Base-by-base conservation (phyloP, 768 basidiomycete genomes). In the Nevesoporus exiguus region DNA sequence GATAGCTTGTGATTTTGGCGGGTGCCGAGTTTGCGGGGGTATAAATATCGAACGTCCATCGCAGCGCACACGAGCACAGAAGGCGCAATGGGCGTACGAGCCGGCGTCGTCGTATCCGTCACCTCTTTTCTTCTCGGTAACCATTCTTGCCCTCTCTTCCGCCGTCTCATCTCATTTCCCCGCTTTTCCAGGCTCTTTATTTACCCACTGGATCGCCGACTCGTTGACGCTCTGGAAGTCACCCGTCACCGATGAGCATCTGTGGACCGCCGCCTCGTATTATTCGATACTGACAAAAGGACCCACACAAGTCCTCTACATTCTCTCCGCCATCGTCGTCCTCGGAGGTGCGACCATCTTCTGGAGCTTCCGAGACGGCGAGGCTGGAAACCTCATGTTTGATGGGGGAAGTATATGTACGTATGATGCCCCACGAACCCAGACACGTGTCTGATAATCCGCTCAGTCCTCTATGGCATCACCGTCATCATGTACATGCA, bases 121-220 rank as follows among this genome's bases (percentile, higher is more conserved):
- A 91, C 89, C 1, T 88, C 88, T 48, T 91, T 92, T 62, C 76
- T 93, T 21, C 80, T 93, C 22, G 90, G 90, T 88, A 52, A 39
- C 76, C 44, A 19, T 57, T 24, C 17, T 37, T 5, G 22, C 24
- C 22, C 34, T 31, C 1, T 43, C 15, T 13, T 37, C 24, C 7
- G 34, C n/a, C 8, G 3, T 10, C 31, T 24, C 11, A 0, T 29
- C 44, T 54, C 24, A 46, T 25, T 13, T 21, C 6, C 10, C 34
- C 15, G 15, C 17, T 7, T 10, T 46, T 46, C 13, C 68, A 92
- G 90, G 91, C 47, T 75, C 86, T 43, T 77, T 93, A 5, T 91
- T 91, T 67, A 92, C 90, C 33, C 87, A 93, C 66, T 93, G 91
- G 91, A 92, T 90, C 57, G 91, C 91, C n/a, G 91, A 93, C 76